Conservation (phyloP, 2,329 filamentous ascomycete species). For the Diaporthe velutina region DNA sequence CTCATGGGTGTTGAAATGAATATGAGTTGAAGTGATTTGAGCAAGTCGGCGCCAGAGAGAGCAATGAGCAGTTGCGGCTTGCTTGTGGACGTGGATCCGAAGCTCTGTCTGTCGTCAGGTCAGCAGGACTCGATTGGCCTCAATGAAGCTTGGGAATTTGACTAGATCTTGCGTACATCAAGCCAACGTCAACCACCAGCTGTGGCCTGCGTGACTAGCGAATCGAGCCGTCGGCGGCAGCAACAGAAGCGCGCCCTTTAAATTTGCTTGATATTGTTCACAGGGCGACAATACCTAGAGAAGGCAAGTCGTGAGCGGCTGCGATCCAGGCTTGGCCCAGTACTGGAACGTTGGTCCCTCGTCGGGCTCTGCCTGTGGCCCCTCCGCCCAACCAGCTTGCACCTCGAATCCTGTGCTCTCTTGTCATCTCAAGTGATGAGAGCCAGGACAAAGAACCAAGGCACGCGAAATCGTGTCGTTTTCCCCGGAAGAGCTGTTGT, state of each 20-base stretch:
- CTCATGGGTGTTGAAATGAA: not conserved
- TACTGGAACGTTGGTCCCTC: not conserved
- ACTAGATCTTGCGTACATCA: not conserved
- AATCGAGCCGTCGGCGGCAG: not conserved
- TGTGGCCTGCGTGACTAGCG: not conserved
- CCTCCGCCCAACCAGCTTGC: constrained; percentile 15
- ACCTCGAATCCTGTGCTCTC: not conserved
- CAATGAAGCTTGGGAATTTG: constrained; percentile 9
- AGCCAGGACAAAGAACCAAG: constrained; percentile 35
- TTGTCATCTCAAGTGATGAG: constrained; percentile 32
- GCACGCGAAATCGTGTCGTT: constrained; percentile 38
- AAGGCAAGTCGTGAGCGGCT: constrained; percentile 9
- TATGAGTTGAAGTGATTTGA: not conserved
- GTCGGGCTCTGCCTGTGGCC: not conserved
- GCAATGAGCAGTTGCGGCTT: not conserved
- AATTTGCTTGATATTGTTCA: constrained; percentile 28
- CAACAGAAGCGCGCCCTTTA: not conserved
- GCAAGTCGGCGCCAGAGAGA: not conserved
- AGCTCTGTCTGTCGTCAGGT: not conserved
- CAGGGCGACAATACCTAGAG: constrained; percentile 34
- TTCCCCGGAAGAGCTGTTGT: constrained; percentile 39
- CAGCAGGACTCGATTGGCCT: not conserved
- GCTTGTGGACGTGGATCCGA: not conserved
- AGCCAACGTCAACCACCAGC: constrained; percentile 4
- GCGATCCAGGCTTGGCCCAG: not conserved